Percentiles rank a stretch among this genome's conserved stretches.
These are phyloP conservation scores for Baorangia bicolor DNA, from an alignment of 768 basidiomycete species.

Conservation along the genomic window DNA sequence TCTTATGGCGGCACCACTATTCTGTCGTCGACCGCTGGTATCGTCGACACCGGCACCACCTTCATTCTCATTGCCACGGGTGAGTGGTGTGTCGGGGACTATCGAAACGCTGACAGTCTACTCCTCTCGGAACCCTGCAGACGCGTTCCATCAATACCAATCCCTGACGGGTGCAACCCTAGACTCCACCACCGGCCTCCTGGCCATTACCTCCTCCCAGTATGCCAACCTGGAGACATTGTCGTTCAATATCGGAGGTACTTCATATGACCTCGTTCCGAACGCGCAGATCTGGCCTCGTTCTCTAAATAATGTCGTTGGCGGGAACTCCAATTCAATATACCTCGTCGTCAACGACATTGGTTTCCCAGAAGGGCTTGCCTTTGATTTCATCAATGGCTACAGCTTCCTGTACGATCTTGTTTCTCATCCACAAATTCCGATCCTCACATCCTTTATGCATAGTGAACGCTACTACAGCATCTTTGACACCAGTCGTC, in stretches of 20 bases:
- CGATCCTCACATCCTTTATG: background rate
- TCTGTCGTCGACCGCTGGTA: conserved; percentile 29
- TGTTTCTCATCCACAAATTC: background rate
- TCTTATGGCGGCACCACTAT: conserved; percentile 25
- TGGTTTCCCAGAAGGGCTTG: conserved; percentile 7
- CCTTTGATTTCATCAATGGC: conserved; percentile 22
- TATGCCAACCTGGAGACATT: conserved; percentile 24
- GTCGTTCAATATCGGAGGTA: conserved; percentile 23
- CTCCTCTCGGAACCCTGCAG: conserved; percentile 2
- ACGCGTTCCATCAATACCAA: conserved; percentile 25
- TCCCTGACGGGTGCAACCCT: conserved; percentile 23
- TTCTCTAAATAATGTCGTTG: conserved; percentile 27
- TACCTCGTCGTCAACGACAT: conserved; percentile 29
- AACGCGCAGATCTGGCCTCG: conserved; percentile 37
- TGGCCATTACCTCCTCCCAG: conserved; percentile 25
- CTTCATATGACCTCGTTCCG: conserved; percentile 12
- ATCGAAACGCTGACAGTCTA: background rate
- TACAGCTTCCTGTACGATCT: conserved; percentile 10
- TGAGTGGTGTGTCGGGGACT: background rate
- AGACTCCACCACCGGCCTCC: conserved; percentile 29
- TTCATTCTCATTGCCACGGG: conserved; percentile 28
- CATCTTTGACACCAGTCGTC: conserved; percentile 39
- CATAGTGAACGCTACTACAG: conserved; percentile 38
- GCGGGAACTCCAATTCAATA: conserved; percentile 25
- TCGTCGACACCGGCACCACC: conserved; percentile 36